Percentiles rank a stretch among this genome's conserved stretches.
Conservation (phyloP, 495 filamentous ascomycete genomes). For the Lasiosphaeria miniovina region DNA sequence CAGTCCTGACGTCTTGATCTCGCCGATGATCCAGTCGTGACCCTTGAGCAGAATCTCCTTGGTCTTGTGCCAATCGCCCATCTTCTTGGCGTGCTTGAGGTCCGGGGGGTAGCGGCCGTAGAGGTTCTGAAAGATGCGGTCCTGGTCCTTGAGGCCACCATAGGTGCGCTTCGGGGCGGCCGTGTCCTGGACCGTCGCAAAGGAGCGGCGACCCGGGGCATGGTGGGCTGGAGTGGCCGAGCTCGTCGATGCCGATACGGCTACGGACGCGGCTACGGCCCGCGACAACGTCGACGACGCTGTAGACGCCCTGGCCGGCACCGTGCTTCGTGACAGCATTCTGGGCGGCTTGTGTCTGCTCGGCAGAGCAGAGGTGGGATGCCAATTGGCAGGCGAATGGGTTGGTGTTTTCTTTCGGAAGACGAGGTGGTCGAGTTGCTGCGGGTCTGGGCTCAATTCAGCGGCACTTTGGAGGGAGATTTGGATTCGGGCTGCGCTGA, state of each 20-base stretch:
- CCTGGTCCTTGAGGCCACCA: constrained; percentile 88
- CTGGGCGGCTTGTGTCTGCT: constrained; percentile 34
- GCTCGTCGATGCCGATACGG: constrained; percentile 6
- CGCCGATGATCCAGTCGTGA: constrained; percentile 96
- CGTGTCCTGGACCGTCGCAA: constrained; percentile 92
- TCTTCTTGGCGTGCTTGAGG: constrained; percentile 92
- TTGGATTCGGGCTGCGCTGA: constrained; percentile 26
- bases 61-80: constrained; percentile 98
- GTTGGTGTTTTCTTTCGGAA: constrained; percentile 19
- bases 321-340: constrained; percentile 49
- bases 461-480: constrained; percentile 26
- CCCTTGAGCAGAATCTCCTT: constrained; percentile 97
- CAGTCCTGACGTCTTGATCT: constrained; percentile 93
- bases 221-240: neutral
- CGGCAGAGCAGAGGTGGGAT: constrained; percentile 44
- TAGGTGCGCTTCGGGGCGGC: constrained; percentile 67
- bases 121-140: constrained; percentile 97
- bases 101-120: constrained; percentile 90
- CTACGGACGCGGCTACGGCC: constrained; percentile 25
- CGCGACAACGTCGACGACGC: constrained; percentile 40
- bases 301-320: constrained; percentile 42
- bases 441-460: constrained; percentile 22
- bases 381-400: constrained; percentile 46
- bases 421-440: constrained; percentile 13
- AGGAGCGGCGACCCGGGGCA: constrained; percentile 32